A percentile compares a stretch with the other conserved stretches of the same genome.
These are phyloP conservation scores for Linnemannia exigua DNA, from an alignment of 192 early-diverging fungal species.

Conservation along the genomic window DNA sequence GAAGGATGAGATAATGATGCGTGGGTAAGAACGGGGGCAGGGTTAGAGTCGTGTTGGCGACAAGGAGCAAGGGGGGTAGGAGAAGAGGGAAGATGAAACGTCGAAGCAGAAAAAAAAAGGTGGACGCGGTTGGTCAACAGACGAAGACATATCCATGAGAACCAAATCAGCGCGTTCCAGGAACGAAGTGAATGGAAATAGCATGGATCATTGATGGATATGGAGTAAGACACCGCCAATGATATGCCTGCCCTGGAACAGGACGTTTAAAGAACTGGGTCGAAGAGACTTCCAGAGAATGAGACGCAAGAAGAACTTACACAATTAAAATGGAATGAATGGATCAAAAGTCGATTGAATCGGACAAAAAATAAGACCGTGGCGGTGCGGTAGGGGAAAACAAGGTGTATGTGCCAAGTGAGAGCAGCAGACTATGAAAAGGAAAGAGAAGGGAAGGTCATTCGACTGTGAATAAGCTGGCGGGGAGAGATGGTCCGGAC, in stretches of 20 bases:
- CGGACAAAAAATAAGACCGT: background rate
- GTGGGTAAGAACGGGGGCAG: background rate
- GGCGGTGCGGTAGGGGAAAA: background rate
- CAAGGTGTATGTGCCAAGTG: background rate
- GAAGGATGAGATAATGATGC: background rate
- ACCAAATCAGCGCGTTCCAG: background rate
- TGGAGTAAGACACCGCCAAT: slow-evolving; percentile 1
- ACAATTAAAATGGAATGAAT: background rate
- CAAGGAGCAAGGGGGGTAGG: background rate
- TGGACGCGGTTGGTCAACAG: background rate
- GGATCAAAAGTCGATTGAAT: background rate
- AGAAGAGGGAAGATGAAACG: background rate
- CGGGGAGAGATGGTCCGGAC: background rate
- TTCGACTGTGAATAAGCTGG: background rate
- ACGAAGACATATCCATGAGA: background rate
- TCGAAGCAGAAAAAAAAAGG: slow-evolving; percentile 1
- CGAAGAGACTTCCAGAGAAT: background rate
- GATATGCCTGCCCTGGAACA: background rate
- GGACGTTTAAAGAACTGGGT: background rate
- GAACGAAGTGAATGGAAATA: background rate
- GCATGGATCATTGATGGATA: background rate
- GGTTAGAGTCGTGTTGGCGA: background rate
- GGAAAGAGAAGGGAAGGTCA: background rate
- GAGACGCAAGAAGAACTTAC: background rate
- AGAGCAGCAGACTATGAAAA: background rate